A percentile compares a stretch with the other conserved stretches of the same genome.
Conservation (phyloP, 2,329 filamentous ascomycete genomes). For the Penicillium sp. region DNA sequence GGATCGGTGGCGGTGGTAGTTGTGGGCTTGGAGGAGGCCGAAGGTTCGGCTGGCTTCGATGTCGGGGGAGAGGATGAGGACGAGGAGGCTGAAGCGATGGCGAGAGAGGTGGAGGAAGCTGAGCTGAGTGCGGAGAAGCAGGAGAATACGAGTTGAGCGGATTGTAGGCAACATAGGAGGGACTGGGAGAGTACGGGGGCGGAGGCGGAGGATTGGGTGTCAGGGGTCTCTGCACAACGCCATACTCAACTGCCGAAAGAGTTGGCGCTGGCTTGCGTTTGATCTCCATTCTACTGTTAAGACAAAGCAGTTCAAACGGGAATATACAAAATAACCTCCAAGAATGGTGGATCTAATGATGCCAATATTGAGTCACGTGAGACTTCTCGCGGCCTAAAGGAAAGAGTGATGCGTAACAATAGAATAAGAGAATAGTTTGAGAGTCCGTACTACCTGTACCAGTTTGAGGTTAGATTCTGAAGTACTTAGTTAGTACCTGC, state of each 20-base stretch:
- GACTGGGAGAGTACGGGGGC: slow-evolving; percentile 11
- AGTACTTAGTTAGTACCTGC: no score
- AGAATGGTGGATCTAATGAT: no score
- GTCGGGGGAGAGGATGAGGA: slow-evolving; percentile 9
- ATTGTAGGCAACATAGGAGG: neutral
- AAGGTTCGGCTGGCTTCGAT: slow-evolving; percentile 15
- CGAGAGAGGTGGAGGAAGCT: neutral
- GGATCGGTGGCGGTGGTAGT: neutral
- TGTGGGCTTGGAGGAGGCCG: neutral
- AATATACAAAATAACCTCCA: neutral
- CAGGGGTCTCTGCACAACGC: slow-evolving; percentile 13
- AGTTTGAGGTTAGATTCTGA: no score
- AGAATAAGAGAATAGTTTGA: no score
- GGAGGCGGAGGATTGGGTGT: slow-evolving; percentile 7
- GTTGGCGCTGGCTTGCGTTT: slow-evolving; percentile 15
- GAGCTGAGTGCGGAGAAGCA: neutral
- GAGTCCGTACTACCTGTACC: no score
- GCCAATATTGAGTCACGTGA: no score
- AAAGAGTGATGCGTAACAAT: no score
- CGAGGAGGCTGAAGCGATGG: slow-evolving; percentile 10
- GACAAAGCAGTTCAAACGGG: neutral
- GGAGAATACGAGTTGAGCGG: neutral
- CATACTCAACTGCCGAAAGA: slow-evolving; percentile 4
- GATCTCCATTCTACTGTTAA: slow-evolving; percentile 9
- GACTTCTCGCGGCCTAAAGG: no score